Conservation (phyloP, 2,329 filamentous ascomycete species). For the Tetracladium maxilliforme region DNA sequence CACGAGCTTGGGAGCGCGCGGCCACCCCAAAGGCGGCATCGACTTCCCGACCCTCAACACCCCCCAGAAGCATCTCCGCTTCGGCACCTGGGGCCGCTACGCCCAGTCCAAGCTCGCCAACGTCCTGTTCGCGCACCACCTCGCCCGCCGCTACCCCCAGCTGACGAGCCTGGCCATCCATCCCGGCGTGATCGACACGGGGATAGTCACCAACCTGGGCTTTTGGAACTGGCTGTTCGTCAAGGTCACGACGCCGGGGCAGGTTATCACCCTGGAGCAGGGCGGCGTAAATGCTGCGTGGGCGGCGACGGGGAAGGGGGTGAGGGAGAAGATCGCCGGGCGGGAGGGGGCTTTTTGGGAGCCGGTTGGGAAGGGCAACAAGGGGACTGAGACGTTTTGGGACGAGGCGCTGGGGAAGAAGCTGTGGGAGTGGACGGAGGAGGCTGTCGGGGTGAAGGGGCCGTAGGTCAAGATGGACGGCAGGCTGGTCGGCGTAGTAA, state of each 20-base stretch:
- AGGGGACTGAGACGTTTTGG: slow-evolving; percentile 7
- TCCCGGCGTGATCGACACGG: slow-evolving; percentile 23
- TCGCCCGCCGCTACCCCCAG: slow-evolving; percentile 8
- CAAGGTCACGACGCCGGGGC: too few species aligned
- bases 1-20: background rate
- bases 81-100: slow-evolving; percentile 5
- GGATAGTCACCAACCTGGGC: slow-evolving; percentile 18
- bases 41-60: slow-evolving; percentile 4
- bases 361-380: slow-evolving; percentile 17
- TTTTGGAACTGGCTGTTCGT: too few species aligned
- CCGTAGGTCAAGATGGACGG: too few species aligned
- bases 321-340: slow-evolving; percentile 15
- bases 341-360: too few species aligned
- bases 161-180: slow-evolving; percentile 21
- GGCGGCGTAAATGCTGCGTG: slow-evolving; percentile 24
- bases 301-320: slow-evolving; percentile 18
- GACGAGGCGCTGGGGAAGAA: slow-evolving; percentile 13
- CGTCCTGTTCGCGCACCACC: slow-evolving; percentile 5
- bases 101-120: slow-evolving; percentile 9
- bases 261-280: slow-evolving; percentile 17
- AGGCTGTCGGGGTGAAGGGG: too few species aligned
- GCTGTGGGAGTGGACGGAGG: slow-evolving; percentile 20
- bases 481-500: too few species aligned
- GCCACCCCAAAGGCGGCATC: slow-evolving; percentile 5
- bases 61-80: background rate